Evolutionary conservation across 257 asterid species (phyloP), one percentile per base, ranked within the genome.

Genomic region (Salvia hispanica): DNA sequence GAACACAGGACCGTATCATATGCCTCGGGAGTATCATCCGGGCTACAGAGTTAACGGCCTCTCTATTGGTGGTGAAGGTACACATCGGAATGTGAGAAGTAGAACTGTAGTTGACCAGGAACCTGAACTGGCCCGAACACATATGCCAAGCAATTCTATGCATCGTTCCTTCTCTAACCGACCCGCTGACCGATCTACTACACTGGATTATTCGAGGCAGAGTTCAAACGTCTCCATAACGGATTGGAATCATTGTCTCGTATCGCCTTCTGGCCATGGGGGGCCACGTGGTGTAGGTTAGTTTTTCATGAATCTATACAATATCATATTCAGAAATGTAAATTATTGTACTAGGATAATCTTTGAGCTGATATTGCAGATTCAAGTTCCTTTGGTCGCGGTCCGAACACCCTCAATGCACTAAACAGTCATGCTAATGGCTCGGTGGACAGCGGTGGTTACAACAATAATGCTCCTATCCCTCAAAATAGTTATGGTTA

Each of bases 51-150:
- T 83, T 77, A 75, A 77, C 75, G 74, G 70, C 70, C 81, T 83
- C 72, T 79, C 90, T 28, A 69, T 79, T 36, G 79, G 91, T n/a
- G 75, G 78, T 70, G 96, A 85, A 57, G 90, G 82, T 43, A 67
- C 80, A 62, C 76, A 59, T 21, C 80, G 95, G 72, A 86, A 91
- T 69, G 95, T 87, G 79, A 80, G 96, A 77, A 89, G 89, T 66
- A 81, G 93, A 70, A 70, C 84, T 68, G 75, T 78, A 36, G 72
- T 76, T 62, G 88, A 81, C 73, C 67, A 70, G 66, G 87, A 85
- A 67, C 74, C 68, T 74, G 72, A 72, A 73, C 61, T 71, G 57
- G 69, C 80, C 67, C 66, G 87, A 79, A 66, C 81, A 45, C 88
- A 73, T 63, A 66, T 79, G 55, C 44, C 88, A 11, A 74, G 67